These are phyloP conservation scores for Lactarius akahatsu DNA, from an alignment of 768 basidiomycete genomes.

Conservation along the genomic window DNA sequence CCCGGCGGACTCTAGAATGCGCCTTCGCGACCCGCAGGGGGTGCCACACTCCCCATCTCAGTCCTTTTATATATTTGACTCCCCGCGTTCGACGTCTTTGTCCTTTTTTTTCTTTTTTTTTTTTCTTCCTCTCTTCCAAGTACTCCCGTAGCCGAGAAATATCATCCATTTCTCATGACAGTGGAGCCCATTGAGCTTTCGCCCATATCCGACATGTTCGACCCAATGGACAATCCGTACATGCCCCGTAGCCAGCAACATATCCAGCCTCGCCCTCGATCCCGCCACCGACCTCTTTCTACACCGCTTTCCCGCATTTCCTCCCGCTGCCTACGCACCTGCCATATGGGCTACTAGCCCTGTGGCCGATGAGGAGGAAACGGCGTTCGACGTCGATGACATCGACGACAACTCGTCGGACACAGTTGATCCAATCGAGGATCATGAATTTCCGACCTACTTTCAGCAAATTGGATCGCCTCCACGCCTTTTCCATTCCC, in stretches of 20 bases:
- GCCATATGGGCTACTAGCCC: not conserved
- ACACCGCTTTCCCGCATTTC: conserved; percentile 2
- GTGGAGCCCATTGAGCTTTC: not conserved
- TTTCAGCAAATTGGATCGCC: conserved; percentile 54
- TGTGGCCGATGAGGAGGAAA: not conserved
- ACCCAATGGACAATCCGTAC: conserved; percentile 22
- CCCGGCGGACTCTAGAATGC: conserved; percentile 26
- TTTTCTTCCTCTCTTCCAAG: not conserved
- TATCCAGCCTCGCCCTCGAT: not conserved
- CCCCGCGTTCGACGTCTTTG: conserved; percentile 16
- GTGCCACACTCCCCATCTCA: conserved; percentile 20
- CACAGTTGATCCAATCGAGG: conserved; percentile 44
- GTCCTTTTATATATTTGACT: conserved; percentile 14
- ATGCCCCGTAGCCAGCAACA: conserved; percentile 15
- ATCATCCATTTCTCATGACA: conserved; percentile 10
- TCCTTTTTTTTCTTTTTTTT: not conserved
- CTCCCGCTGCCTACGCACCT: not conserved
- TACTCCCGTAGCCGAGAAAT: conserved; percentile 2
- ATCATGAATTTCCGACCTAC: conserved; percentile 57
- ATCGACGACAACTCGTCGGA: conserved; percentile 43
- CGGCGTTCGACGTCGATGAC: conserved; percentile 32
- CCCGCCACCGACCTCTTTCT: not conserved
- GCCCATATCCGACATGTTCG: not conserved
- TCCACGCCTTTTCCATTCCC: conserved; percentile 64
- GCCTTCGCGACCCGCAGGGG: conserved; percentile 20